phyloP scores from a whole-genome alignment of 2,329 filamentous ascomycete genomes.

The Alternaria rosae region DNA sequence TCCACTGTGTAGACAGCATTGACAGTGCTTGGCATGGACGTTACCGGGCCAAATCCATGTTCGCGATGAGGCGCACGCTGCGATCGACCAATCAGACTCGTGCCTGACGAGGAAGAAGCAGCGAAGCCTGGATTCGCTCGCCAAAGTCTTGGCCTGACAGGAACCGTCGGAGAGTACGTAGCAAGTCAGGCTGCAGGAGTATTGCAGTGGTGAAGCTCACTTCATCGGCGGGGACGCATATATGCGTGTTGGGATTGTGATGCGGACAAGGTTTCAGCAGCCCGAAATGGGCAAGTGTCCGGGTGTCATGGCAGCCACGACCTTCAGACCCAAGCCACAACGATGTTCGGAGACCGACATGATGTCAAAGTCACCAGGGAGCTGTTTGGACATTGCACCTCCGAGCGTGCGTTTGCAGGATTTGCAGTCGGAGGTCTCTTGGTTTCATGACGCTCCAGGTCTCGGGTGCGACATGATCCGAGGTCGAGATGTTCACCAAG shows the following conservation, averaged over 20 bases:
- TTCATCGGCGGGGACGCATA: constrained; percentile 1
- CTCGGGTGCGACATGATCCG: constrained; percentile 9
- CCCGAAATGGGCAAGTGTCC: constrained; percentile 12
- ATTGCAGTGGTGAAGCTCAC: constrained; percentile 13
- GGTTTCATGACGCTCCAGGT: constrained; percentile 3
- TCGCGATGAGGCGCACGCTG: neutral
- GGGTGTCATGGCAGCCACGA: constrained; percentile 7
- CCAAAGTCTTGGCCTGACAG: constrained; percentile 30
- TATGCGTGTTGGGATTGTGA: constrained; percentile 24
- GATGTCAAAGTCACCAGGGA: constrained; percentile 6
- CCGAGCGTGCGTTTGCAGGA: constrained; percentile 8
- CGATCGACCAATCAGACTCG: constrained; percentile 18
- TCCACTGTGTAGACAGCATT: neutral
- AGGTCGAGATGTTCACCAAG: neutral
- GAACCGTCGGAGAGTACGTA: constrained; percentile 25
- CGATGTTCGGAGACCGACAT: neutral
- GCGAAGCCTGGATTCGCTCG: constrained; percentile 5
- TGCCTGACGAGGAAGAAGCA: neutral
- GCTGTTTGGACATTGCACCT: neutral
- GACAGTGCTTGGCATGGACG: constrained; percentile 13
- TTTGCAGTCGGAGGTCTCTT: constrained; percentile 1
- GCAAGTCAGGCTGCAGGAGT: constrained; percentile 25
- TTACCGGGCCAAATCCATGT: constrained; percentile 6
- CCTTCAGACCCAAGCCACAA: constrained; percentile 13
- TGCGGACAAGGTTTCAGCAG: constrained; percentile 26